These are phyloP conservation scores for Yarrowia yakushimensis DNA, from an alignment of 805 yeast genomes.

Conservation along the genomic window DNA sequence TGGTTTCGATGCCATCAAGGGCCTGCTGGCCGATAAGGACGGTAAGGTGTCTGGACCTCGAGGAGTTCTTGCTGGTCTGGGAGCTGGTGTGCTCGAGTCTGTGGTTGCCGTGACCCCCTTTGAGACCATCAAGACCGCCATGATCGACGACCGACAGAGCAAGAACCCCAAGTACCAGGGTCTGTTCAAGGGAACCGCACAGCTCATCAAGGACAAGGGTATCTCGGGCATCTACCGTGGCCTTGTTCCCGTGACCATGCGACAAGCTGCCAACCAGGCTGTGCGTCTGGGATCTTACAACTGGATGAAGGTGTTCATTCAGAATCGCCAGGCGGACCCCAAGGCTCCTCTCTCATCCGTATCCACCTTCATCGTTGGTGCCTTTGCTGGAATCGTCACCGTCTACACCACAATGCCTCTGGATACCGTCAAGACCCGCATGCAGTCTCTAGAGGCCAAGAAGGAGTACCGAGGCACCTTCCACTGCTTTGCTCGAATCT, in stretches of 20 bases:
- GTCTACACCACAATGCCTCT: constrained; percentile 94
- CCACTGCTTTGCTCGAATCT: constrained; percentile 76
- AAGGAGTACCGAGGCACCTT: constrained; percentile 67
- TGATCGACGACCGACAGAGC: constrained; percentile 87
- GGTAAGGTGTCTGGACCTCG: constrained; percentile 87
- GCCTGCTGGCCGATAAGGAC: constrained; percentile 68
- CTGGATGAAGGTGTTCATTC: constrained; percentile 74
- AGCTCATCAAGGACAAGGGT: constrained; percentile 73
- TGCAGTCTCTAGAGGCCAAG: constrained; percentile 86
- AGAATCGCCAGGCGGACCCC: constrained; percentile 65
- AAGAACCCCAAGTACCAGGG: constrained; percentile 71
- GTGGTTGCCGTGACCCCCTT: constrained; percentile 94
- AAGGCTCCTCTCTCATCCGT: constrained; percentile 70
- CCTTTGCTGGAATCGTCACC: constrained; percentile 83
- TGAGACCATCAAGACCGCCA: constrained; percentile 92
- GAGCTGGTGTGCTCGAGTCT: constrained; percentile 92
- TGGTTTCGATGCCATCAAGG: constrained; percentile 86
- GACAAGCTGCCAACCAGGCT: constrained; percentile 95
- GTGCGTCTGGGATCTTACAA: constrained; percentile 93
- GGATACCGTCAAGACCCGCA: constrained; percentile 92
- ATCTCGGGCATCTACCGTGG: constrained; percentile 83
- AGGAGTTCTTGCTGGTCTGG: constrained; percentile 95
- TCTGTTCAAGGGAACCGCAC: constrained; percentile 57
- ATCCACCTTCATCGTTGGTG: constrained; percentile 83
- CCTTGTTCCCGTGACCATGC: constrained; percentile 82